Evolutionary conservation across 2,329 filamentous ascomycete species (phyloP), one percentile per base, ranked within the genome.

Genomic region (Colletotrichum navitas): DNA sequence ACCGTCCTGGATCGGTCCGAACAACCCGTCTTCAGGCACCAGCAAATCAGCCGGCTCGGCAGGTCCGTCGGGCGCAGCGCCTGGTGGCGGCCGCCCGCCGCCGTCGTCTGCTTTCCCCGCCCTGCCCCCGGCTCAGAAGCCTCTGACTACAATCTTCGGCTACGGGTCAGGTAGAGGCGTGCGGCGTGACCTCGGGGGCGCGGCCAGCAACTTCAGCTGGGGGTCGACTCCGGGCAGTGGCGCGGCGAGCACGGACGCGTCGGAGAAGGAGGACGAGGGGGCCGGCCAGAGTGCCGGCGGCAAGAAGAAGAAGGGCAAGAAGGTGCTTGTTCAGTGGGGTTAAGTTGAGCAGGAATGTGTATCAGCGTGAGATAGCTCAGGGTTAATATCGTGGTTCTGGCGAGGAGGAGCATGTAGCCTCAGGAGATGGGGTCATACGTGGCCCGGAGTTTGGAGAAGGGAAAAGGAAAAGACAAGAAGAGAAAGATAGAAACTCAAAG

Each of bases 51-150:
- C 63, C 10, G 58, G 63, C 24, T 49, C 63, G 2, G 45, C 56
- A 29, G 60, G 60, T 16, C 60, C 47, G 14, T 47, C 56, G 12
- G 55, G 54, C 56, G 45, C 26, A 32, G 49, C 18, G 12, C 66
- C 45, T 16, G 58, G 32, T 16, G 58, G 32, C 32, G 69, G 55
- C 59, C 60, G 36, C 24, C 47, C 26, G 26, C 52, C 39, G 34
- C 81, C 79, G 58, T 82, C 83, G 55, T 92, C 95, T 73, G 90
- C 91, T 0, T 98, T 98, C 81, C 95, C 95, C 0, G 91, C 94
- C 1, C 86, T 98, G 1, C 95, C 95, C 0, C 86, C 90, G 0
- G 94, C 94, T 1, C 88, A 93, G 0, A 98, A 91, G 77, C 88
- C 88, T 3, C 84, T 84, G 52, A 90, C 88, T 1, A 89, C 88